phyloP scores from a whole-genome alignment of 2,329 filamentous ascomycete species.

The Colletotrichum destructivum region DNA sequence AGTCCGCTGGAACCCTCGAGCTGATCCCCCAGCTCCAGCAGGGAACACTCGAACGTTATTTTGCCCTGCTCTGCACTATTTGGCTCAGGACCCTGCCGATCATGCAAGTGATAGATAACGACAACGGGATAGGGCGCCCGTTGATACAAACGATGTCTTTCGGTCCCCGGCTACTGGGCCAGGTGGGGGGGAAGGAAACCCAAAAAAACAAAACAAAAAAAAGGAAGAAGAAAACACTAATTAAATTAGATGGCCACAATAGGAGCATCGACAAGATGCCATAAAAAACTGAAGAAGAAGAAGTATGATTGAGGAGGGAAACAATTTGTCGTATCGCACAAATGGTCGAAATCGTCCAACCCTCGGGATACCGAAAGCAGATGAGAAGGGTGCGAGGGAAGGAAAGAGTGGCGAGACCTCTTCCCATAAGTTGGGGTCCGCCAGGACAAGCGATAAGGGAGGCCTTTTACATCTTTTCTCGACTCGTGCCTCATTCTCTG shows the following conservation, averaged over 20 bases:
- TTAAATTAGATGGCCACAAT: constrained; percentile 14
- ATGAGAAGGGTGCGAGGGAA: constrained; percentile 5
- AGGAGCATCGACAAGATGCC: neutral
- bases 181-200: neutral
- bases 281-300: neutral
- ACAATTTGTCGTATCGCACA: neutral
- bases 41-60: constrained; percentile 39
- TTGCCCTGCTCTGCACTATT: constrained; percentile 33
- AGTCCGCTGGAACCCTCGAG: constrained; percentile 39
- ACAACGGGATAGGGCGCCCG: constrained; percentile 17
- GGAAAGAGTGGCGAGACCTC: constrained; percentile 35
- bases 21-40: constrained; percentile 39
- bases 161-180: constrained; percentile 15
- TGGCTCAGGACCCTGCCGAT: constrained; percentile 40
- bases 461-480: constrained; percentile 31
- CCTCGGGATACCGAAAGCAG: constrained; percentile 15
- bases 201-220: neutral
- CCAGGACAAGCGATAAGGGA: constrained; percentile 31
- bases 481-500: constrained; percentile 16
- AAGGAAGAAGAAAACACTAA: neutral
- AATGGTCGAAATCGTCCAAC: neutral
- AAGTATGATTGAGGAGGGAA: neutral
- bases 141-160: neutral
- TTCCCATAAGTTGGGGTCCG: constrained; percentile 32
- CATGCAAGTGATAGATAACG: constrained; percentile 41